These are phyloP conservation scores for Nemania abortiva DNA, from an alignment of 2,329 filamentous ascomycete species.

Conservation along the genomic window DNA sequence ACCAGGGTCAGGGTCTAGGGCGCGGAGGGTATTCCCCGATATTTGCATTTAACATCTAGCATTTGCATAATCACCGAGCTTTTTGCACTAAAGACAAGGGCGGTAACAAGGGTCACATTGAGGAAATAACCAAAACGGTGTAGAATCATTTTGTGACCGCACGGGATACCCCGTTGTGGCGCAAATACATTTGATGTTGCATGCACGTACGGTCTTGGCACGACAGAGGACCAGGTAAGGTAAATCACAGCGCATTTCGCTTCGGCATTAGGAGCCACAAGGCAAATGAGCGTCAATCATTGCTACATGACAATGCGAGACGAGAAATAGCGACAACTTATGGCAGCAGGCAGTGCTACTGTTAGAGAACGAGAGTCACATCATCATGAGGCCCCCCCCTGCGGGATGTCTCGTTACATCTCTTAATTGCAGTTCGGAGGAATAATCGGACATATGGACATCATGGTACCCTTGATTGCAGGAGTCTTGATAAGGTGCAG, in stretches of 20 bases:
- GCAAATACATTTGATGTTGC: conserved; percentile 20
- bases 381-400: conserved; percentile 6
- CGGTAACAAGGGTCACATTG: conserved; percentile 13
- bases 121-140: conserved; percentile 3
- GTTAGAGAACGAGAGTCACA: conserved; percentile 10
- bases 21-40: conserved; percentile 46
- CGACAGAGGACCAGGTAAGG: conserved; percentile 22
- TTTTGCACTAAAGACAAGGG: not conserved
- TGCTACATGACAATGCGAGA: conserved; percentile 7
- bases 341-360: not conserved
- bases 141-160: conserved; percentile 11
- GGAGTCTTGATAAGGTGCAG: conserved; percentile 12
- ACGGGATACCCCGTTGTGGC: conserved; percentile 24
- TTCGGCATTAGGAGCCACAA: conserved; percentile 30
- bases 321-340: conserved; percentile 8
- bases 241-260: conserved; percentile 34
- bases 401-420: conserved; percentile 5
- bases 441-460: too few species aligned
- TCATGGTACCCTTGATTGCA: conserved; percentile 15
- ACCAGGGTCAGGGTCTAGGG: conserved; percentile 41
- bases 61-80: conserved; percentile 23
- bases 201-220: conserved; percentile 27
- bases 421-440: not conserved
- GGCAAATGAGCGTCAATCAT: conserved; percentile 29
- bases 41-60: conserved; percentile 37